Evolutionary conservation across 2,329 filamentous ascomycete species (phyloP).

Genomic region (Magnaporthales sp.): DNA sequence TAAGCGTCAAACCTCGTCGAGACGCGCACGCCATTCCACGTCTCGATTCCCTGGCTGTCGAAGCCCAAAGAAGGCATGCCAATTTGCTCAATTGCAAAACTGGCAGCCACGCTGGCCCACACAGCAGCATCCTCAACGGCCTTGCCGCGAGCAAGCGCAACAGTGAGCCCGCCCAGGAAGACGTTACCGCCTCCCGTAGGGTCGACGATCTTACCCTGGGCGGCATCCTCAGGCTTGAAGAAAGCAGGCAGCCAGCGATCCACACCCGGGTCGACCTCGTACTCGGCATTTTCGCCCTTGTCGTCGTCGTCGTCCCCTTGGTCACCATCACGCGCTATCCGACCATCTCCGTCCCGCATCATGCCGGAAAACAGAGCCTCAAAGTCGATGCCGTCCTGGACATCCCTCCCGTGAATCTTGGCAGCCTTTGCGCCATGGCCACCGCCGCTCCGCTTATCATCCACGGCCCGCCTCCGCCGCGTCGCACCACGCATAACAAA

Average conservation of each 20-base stretch:
- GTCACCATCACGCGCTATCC: conserved; percentile 37
- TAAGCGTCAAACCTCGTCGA: conserved; percentile 44
- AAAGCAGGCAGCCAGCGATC: conserved; percentile 74
- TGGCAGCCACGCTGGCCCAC: conserved; percentile 76
- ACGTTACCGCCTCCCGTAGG: conserved; percentile 9
- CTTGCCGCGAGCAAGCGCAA: conserved; percentile 51
- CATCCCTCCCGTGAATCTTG: conserved; percentile 31
- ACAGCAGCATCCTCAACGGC: conserved; percentile 60
- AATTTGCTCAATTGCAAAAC: conserved; percentile 91
- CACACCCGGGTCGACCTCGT: conserved; percentile 55
- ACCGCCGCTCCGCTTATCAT: conserved; percentile 25
- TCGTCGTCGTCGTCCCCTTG: conserved; percentile 49
- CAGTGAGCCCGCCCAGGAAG: conserved; percentile 45
- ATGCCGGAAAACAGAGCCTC: conserved; percentile 51
- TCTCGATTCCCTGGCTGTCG: conserved; percentile 38
- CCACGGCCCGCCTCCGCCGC: conserved; percentile 30
- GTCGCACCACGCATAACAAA: conserved; percentile 49
- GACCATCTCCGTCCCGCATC: conserved; percentile 42
- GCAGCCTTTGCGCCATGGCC: conserved; percentile 7
- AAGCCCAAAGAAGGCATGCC: conserved; percentile 59
- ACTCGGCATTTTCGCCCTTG: conserved; percentile 71
- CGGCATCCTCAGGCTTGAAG: conserved; percentile 9
- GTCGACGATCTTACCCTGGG: conserved; percentile 52
- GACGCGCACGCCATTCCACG: conserved; percentile 52
- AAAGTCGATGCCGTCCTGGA: conserved; percentile 55